Evolutionary conservation across 2,329 filamentous ascomycete genomes (phyloP), one percentile per base, ranked within the genome.

Genomic region (Thielaviopsis musarum): DNA sequence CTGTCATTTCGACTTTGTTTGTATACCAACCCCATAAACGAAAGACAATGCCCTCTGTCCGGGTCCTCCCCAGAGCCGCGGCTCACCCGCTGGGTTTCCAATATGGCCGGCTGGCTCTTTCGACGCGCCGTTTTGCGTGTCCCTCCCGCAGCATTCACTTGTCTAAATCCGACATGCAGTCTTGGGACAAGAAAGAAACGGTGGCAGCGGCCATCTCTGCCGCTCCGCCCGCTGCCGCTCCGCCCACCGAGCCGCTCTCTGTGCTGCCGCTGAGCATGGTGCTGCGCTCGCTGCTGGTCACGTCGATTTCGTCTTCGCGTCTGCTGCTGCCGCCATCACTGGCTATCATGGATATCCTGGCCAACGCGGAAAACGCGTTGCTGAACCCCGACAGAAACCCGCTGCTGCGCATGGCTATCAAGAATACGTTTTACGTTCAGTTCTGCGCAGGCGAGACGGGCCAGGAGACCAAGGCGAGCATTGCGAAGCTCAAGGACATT

Each of bases 361-460:
- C 90, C 12, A 77, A 88, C 69, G 83, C 86, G 26, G 79, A 79
- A 56, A 83, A 74, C 60, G 73, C 79, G 1, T 59, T 90, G 0
- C 75, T 93, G 60, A 84, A 85, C 69, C 83, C 89, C 4, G 88
- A 94, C 67, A 76, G 73, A 57, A 95, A 95, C 68, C 81, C 81
- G 0, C 54, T 91, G 1, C 76, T 95, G 17, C 79, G 82, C 52
- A 80, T 75, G 62, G 68, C 90, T 51, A 75, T 95, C 56, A 89
- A 90, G 69, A 80, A 83, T 67, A 94, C 88, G 0, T 90, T 95
- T 66, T 95, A 95, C 69, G 82, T 83, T 24, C 91, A 96, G 66
- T 96, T 95, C 71, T 96, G 91, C 70, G 88, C 88, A 0, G 91
- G 91, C 28, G 86, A 90, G 71, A 85, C 80, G 55, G 75, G 78